Evolutionary conservation across 352 stramenopile species (phyloP).

Genomic region (Globisporangium splendens): DNA sequence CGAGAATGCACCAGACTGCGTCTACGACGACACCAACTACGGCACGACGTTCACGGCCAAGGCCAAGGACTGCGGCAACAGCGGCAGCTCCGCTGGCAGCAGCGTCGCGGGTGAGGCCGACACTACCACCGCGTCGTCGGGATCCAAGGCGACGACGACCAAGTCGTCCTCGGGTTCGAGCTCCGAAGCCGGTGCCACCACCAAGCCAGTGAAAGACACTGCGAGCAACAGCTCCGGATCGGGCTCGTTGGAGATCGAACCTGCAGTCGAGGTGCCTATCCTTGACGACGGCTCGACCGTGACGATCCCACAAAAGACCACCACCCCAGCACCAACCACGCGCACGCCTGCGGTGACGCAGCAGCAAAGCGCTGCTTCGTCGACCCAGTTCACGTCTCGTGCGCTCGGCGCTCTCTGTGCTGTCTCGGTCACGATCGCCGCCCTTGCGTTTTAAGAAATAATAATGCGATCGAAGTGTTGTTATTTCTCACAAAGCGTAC

Average conservation of each 20-base stretch:
- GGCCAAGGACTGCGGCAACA: slow-evolving; percentile 35
- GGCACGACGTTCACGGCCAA: slow-evolving; percentile 38
- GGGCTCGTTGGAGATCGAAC: slow-evolving; percentile 2
- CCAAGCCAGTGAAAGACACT: slow-evolving; percentile 2
- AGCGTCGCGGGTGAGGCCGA: background rate
- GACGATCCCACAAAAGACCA: background rate
- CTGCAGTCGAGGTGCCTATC: slow-evolving; percentile 10
- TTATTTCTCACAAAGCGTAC: background rate
- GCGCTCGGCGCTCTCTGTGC: slow-evolving; percentile 11
- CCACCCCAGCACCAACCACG: slow-evolving; percentile 2
- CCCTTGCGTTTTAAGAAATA: slow-evolving; percentile 12
- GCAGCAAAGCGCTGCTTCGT: slow-evolving; percentile 4
- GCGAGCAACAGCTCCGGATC: slow-evolving; percentile 1
- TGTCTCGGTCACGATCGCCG: slow-evolving; percentile 12
- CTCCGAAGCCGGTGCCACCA: slow-evolving; percentile 13
- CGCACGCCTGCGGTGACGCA: slow-evolving; percentile 1
- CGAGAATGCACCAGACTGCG: slow-evolving; percentile 44
- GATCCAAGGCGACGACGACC: slow-evolving; percentile 2
- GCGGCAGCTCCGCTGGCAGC: slow-evolving; percentile 4
- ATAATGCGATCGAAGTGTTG: slow-evolving; percentile 1
- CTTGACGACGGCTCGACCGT: slow-evolving; percentile 10
- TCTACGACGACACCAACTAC: slow-evolving; percentile 70
- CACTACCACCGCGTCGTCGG: background rate
- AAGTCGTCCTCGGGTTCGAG: slow-evolving; percentile 12
- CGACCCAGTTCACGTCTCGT: slow-evolving; percentile 5